Base-by-base conservation (phyloP, 352 stramenopile species). In the Globisporangium radiosum region DNA sequence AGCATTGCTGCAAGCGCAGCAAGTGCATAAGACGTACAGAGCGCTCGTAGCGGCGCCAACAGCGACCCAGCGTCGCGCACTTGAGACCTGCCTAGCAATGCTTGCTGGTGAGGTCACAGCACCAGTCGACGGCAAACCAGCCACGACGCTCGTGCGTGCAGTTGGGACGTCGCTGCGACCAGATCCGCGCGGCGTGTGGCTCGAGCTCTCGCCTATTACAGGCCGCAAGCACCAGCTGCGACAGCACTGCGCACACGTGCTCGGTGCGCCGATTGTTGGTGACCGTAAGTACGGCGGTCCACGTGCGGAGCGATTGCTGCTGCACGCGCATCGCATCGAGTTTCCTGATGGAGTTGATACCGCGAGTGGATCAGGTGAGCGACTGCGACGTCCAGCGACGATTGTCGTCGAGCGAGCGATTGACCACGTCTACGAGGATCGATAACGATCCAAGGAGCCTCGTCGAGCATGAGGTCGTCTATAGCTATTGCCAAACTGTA, bases 161-260 rank as follows among this genome's bases (percentile, higher is more conserved):
- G 17, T 36, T 59, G 25, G 2, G 25, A 3, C 25, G 25, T 33
- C 45, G 1, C 5, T 60, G n/a, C 45, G 13, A 3, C 57, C 44
- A 49, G 37, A 38, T 52, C 14, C 56, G 5, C 56, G 53, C 42
- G 65, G 65, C 25, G 13, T 66, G 3, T 88, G 71, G 76, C 66
- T 91, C 19, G 69, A 88, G 52, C 70, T 91, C 50, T 68, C 66
- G 40, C 78, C 75, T 10, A 53, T 68, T 4, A 88, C 81, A 0
- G 78, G 78, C n/a, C 73, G 81, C 33, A 91, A 89, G 54, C 81
- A 86, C 38, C 81, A 88, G 60, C 62, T 89, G 5, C 81, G 81
- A 0, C 62, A 87, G 42, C 81, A 91, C 54, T 89, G 77, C 15
- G 65, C 77, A 5, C 44, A 74, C 14, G 60, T 55, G 2, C 45